Conservation (phyloP, 2,329 filamentous ascomycete genomes). For the Aureobasidium mangrovei region DNA sequence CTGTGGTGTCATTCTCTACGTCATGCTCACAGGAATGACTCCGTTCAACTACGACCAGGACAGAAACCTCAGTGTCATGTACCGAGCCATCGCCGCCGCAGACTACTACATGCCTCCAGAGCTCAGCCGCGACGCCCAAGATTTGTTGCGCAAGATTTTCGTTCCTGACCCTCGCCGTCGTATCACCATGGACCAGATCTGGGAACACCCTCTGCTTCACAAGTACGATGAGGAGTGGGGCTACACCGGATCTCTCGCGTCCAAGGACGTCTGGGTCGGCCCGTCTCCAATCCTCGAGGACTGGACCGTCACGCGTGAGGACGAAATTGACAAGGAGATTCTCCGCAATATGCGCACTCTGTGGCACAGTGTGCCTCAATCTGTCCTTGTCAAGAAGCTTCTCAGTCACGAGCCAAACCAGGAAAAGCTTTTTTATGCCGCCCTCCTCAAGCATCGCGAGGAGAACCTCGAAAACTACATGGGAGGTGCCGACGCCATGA, state of each 20-base stretch:
- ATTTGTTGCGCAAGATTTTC: slow-evolving; percentile 73
- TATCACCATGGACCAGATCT: slow-evolving; percentile 73
- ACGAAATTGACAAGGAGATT: slow-evolving; percentile 71
- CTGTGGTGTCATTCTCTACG: slow-evolving; percentile 80
- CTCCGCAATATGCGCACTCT: slow-evolving; percentile 79
- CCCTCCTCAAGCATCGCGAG: slow-evolving; percentile 73
- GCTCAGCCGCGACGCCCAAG: slow-evolving; percentile 59
- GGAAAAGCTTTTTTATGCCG: slow-evolving; percentile 86
- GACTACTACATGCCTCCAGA: slow-evolving; percentile 38
- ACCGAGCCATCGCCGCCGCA: slow-evolving; percentile 48
- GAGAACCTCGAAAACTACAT: slow-evolving; percentile 78
- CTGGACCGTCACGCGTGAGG: slow-evolving; percentile 51
- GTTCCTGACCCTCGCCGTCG: slow-evolving; percentile 68
- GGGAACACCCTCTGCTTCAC: slow-evolving; percentile 75
- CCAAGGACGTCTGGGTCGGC: slow-evolving; percentile 40
- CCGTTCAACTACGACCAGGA: slow-evolving; percentile 65
- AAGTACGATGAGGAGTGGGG: slow-evolving; percentile 69
- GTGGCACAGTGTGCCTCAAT: slow-evolving; percentile 78
- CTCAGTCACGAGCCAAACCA: slow-evolving; percentile 57
- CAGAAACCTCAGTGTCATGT: slow-evolving; percentile 52
- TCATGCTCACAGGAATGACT: slow-evolving; percentile 71
- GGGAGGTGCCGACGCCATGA: slow-evolving; percentile 55
- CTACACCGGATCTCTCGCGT: slow-evolving; percentile 49
- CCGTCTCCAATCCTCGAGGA: slow-evolving; percentile 50
- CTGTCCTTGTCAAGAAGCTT: slow-evolving; percentile 62